Base-by-base conservation (phyloP, 805 yeast genomes). In the Kodamaea lidongshanica region DNA sequence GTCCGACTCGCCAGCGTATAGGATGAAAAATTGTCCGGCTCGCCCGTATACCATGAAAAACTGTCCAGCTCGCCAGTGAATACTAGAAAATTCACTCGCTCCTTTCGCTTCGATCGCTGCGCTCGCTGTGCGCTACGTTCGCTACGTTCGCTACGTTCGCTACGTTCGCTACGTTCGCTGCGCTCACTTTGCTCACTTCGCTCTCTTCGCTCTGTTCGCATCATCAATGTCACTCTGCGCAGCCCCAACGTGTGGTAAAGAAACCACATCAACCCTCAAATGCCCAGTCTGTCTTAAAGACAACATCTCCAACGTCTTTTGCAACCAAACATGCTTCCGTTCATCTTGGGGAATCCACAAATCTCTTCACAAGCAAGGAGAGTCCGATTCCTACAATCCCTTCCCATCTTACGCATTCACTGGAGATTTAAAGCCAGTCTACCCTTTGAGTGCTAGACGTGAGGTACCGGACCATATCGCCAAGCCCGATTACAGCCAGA, bases 251-350 rank as follows among this genome's bases (percentile, higher is more conserved):
- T 92, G 98, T 64, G 92, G 92, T 12, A 87, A 86, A 46, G 71
- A 67, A 20, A 87, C 95, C 9, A 64, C 64, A 3, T 80, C 94
- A 12, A 57, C 68, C 23, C 65, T 92, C 42, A 87, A 87, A 52
- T 92, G 98, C 56, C 98, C 98, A 0, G 66, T 88, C 10, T 92
- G 98, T 57, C 59, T 92, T 39, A 88, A 92, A 50, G 69, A 68
- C 37, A 84, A 77, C 10, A 44, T 73, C 28, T 63, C 67, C 23
- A 63, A 73, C 28, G 69, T 69, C 12, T 92, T 89, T 58, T 92
- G 98, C 61, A 71, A 77, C 48, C 95, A 88, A 42, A 59, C 60
- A 1, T 89, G 98, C 56, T 89, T 85, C 63, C 75, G 81, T 50
- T 61, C 79, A 26, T 63, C 74, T 25, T 83, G 86, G 76, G 58